Evolutionary conservation across 2,329 filamentous ascomycete species (phyloP), one percentile per base, ranked within the genome.

Genomic region (Clonostachys sp.): DNA sequence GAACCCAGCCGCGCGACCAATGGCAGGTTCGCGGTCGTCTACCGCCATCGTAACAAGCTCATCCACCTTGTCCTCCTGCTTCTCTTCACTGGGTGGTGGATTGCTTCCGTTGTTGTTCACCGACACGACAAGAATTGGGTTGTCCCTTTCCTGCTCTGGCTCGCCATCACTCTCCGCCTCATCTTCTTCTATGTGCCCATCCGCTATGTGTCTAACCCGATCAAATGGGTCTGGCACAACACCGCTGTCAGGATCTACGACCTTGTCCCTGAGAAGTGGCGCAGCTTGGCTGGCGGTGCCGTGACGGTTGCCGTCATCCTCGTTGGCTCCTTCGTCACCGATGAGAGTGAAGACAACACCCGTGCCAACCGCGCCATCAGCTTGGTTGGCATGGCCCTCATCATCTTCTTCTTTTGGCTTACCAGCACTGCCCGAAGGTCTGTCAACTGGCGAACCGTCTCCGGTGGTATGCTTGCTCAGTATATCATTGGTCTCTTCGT

Each of bases 401-500:
- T 92, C 64, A 71, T 95, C 54, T 70, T 68, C 48, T 48, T 65
- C 2, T 81, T 96, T 55, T 94, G 80, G 67, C 59, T 61, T 13
- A 94, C 89, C 1, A 95, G 90, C 39, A 78, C 73, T 49, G 77
- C 91, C 64, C 80, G 87, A 55, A 81, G 61, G 48, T 63, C 60
- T 35, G 73, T 87, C 55, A 78, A 82, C 54, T 91, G 85, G 86
- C 85, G 87, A 59, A 88, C 87, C 2, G 87, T 96, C 56, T 89
- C 95, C 51, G 88, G 87, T 36, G 91, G 91, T 50, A 94, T 95
- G 86, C 74, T 95, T 40, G 75, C 85, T 12, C 91, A 96, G 66
- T 96, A 91, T 68, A 75, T 96, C 61, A 79, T 96, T 53, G 91
- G 89, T 5, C 75, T 96, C 12, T 96, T 96, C 58, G 91, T 96